Base-by-base conservation (phyloP, 2,329 filamentous ascomycete genomes). In the Septoria petroselini region DNA sequence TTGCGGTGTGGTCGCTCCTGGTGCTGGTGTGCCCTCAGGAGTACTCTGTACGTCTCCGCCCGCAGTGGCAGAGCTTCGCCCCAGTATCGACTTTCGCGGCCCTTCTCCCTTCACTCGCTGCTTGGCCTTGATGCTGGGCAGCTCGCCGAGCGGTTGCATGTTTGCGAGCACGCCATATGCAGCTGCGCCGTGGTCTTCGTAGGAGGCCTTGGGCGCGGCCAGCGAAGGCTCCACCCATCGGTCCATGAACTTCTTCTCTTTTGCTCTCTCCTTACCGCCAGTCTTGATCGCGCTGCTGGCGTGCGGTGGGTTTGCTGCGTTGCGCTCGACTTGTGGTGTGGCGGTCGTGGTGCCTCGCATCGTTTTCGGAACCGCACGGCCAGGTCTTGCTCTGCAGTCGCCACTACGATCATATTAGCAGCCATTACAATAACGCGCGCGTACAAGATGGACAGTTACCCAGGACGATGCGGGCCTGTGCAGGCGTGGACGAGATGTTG, bases 141-240 rank as follows among this genome's bases (percentile, higher is more conserved):
- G 76, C 47, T 83, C 78, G 33, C 90, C 90, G 48, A 95, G 73
- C 19, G 90, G 84, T 45, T 83, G 84, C 90, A 95, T 95, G 62
- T 84, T 84, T 69, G 88, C 84, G 51, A 94, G 75, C 14, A 94
- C 86, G 57, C 87, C 87, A 41, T 62, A 81, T 41, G 85, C 78
- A 62, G 85, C 75, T 59, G 93, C 78, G 37, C 86, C 86, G 66
- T 80, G 75, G 59, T 95, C 88, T 73, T 88, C 82, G 65, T 85
- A 95, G 66, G 86, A 91, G 8, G 90, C 76, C 39, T 73, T 73
- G 30, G 55, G 53, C 39, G 76, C 74, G 50, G 77, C 74, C 39
- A 79, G 62, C 30, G 75, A 68, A 41, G 82, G 82, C 68, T 85
- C 82, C 33, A 74, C 68, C 81, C 65, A 69, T 35, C 58, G 53